A percentile compares a stretch with the other conserved stretches of the same genome.
Evolutionary conservation across 2,329 filamentous ascomycete species (phyloP).

Genomic region (Paradendryphiella salina): DNA sequence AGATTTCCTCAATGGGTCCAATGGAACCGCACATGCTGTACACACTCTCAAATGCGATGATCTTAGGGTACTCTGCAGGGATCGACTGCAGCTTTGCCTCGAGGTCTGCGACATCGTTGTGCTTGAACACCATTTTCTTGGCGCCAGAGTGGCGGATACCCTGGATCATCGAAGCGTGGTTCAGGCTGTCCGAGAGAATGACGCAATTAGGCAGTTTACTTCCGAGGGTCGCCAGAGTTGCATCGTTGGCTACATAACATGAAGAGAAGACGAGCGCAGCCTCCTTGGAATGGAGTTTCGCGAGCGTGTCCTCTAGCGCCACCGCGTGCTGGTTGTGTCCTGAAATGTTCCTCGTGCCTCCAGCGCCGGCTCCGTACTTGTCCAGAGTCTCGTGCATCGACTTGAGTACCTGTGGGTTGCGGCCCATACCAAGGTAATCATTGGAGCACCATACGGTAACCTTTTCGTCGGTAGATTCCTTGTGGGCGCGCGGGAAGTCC

Average conservation of each 20-base stretch:
- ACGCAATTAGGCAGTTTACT: conserved; percentile 96
- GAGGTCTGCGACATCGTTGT: conserved; percentile 92
- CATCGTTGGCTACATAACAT: conserved; percentile 98
- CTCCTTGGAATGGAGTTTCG: conserved; percentile 89
- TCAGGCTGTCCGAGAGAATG: conserved; percentile 94
- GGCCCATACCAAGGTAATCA: conserved; percentile 97
- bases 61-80: conserved; percentile 84
- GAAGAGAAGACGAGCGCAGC: conserved; percentile 92
- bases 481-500: conserved; percentile 94
- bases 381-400: conserved; percentile 95
- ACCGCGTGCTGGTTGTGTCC: conserved; percentile 96
- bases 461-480: conserved; percentile 76
- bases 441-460: conserved; percentile 99
- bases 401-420: conserved; percentile 82
- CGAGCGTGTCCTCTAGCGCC: conserved; percentile 76
- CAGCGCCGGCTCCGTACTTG: conserved; percentile 91
- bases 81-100: conserved; percentile 90
- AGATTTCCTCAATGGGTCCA: conserved; percentile 93
- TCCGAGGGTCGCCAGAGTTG: conserved; percentile 92
- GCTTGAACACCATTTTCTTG: conserved; percentile 97
- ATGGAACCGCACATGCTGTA: conserved; percentile 99
- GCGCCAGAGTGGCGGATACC: conserved; percentile 96
- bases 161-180: conserved; percentile 99
- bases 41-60: conserved; percentile 97
- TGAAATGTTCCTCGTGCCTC: conserved; percentile 95